Percentiles rank a stretch among this genome's conserved stretches.
Conservation (phyloP, 768 basidiomycete genomes). For the Lentinula detonsa region DNA sequence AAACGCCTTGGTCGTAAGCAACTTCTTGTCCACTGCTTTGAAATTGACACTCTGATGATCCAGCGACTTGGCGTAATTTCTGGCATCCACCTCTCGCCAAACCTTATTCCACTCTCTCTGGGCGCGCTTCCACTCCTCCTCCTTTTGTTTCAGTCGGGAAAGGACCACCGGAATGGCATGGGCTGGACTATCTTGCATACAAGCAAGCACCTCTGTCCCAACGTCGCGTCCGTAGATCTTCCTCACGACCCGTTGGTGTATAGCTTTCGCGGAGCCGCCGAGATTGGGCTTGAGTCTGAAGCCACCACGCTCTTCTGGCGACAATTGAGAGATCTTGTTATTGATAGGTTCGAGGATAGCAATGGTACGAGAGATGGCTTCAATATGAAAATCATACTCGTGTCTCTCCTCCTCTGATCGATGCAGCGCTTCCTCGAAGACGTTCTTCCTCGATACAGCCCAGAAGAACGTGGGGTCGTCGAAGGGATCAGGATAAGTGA, state of each 20-base stretch:
- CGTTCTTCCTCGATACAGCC: constrained; percentile 86
- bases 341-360: constrained; percentile 86
- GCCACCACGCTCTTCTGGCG: constrained; percentile 65
- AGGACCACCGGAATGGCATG: constrained; percentile 89
- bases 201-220: constrained; percentile 74
- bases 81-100: constrained; percentile 93
- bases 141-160: constrained; percentile 86
- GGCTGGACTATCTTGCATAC: constrained; percentile 90
- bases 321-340: constrained; percentile 77
- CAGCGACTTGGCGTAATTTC: constrained; percentile 89
- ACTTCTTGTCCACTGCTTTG: constrained; percentile 87
- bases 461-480: constrained; percentile 87
- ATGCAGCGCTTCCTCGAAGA: constrained; percentile 94
- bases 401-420: constrained; percentile 97
- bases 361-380: constrained; percentile 90
- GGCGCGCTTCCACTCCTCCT: constrained; percentile 97
- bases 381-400: constrained; percentile 98
- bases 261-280: constrained; percentile 79
- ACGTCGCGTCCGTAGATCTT: constrained; percentile 93
- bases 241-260: constrained; percentile 91
- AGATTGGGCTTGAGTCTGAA: constrained; percentile 90
- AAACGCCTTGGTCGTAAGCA: constrained; percentile 67
- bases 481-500: constrained; percentile 4
- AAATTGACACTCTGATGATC: constrained; percentile 92
- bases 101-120: constrained; percentile 99